Percentiles rank a stretch among this genome's conserved stretches.
These are phyloP conservation scores for Condylostoma magnum DNA, from an alignment of 169 alveolate species.

Conservation along the genomic window DNA sequence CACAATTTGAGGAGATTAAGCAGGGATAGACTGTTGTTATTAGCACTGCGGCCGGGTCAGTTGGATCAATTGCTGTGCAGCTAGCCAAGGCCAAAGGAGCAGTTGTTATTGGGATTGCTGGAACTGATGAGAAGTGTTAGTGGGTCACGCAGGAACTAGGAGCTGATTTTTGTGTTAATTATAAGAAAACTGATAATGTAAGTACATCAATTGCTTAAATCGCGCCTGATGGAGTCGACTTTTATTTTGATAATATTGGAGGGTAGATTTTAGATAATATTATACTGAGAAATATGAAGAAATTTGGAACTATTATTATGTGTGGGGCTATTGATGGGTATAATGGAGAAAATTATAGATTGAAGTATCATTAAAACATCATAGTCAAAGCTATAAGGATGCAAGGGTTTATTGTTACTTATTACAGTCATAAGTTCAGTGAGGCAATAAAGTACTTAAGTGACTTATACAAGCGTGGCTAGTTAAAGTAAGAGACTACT, in stretches of 20 bases:
- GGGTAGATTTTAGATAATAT: constrained; percentile 48
- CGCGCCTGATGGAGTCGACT: constrained; percentile 49
- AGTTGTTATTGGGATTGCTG: constrained; percentile 51
- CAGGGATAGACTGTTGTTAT: constrained; percentile 48
- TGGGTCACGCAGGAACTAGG: constrained; percentile 33
- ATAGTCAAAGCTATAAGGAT: constrained; percentile 37
- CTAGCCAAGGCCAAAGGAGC: constrained; percentile 44
- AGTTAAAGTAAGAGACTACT: constrained; percentile 38
- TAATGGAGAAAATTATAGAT: too few species aligned
- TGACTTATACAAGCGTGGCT: constrained; percentile 25
- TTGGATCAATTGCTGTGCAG: constrained; percentile 50
- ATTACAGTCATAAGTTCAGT: constrained; percentile 33
- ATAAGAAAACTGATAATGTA: constrained; percentile 31
- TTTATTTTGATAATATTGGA: constrained; percentile 60
- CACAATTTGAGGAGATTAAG: constrained; percentile 41
- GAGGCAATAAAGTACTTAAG: constrained; percentile 23
- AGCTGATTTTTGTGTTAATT: constrained; percentile 40
- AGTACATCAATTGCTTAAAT: constrained; percentile 22
- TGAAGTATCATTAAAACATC: too few species aligned
- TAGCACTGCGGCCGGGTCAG: constrained; percentile 63
- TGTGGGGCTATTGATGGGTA: constrained; percentile 63
- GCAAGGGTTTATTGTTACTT: constrained; percentile 53
- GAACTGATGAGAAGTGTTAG: constrained; percentile 40
- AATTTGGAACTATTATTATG: constrained; percentile 38
- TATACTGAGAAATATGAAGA: constrained; percentile 32